These are phyloP conservation scores for Aureobasidium pullulans DNA, from an alignment of 2,329 filamentous ascomycete genomes.

Conservation along the genomic window DNA sequence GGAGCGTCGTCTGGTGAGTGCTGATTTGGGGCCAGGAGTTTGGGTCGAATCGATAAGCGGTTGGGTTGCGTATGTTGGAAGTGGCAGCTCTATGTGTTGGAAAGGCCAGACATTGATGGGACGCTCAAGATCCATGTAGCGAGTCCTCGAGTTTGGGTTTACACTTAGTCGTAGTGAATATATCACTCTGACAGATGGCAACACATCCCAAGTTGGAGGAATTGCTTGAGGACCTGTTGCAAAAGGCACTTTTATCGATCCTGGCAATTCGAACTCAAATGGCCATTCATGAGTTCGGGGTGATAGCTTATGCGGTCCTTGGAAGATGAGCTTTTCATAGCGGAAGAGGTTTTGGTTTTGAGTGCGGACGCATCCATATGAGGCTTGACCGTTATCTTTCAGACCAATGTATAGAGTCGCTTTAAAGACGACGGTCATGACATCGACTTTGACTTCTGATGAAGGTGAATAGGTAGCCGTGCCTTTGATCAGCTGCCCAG, in stretches of 20 bases:
- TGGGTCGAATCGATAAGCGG: not conserved
- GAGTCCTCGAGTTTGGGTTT: not conserved
- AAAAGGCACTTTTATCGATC: not conserved
- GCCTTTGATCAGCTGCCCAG: not conserved
- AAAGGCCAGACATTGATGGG: not conserved
- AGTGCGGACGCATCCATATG: not conserved
- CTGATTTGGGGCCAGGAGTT: too few species aligned
- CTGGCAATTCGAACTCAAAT: not conserved
- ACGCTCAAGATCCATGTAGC: not conserved
- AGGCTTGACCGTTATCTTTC: not conserved
- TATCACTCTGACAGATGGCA: not conserved
- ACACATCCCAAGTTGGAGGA: not conserved
- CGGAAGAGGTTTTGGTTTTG: not conserved
- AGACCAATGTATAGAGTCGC: not conserved
- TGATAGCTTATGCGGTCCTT: not conserved
- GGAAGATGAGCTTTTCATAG: not conserved
- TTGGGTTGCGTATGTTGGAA: not conserved
- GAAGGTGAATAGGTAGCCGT: not conserved
- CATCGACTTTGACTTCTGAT: not conserved
- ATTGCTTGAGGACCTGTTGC: not conserved
- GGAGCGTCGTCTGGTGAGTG: not conserved
- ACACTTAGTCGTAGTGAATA: not conserved
- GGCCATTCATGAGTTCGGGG: constrained; percentile 1
- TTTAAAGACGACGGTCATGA: constrained; percentile 4
- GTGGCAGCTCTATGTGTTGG: not conserved